Evolutionary conservation across 2,329 filamentous ascomycete species (phyloP).

Genomic region (Raffaelea deltoideospora): DNA sequence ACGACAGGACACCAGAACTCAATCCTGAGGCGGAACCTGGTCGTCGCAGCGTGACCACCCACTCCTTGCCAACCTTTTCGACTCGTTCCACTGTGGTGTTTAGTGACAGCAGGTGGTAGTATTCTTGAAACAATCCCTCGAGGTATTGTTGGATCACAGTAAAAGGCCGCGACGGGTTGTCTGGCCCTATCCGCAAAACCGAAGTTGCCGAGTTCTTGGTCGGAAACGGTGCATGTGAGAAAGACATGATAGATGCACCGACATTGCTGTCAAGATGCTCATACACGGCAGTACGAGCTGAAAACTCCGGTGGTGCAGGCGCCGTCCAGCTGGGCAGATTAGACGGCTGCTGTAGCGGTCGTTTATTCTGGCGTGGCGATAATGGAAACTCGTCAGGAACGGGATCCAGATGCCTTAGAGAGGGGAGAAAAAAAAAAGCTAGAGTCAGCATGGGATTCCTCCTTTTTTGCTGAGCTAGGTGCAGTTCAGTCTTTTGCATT

Average conservation of each 20-base stretch:
- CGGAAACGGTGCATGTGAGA: slow-evolving; percentile 2
- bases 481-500: too few relatives aligned
- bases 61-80: slow-evolving; percentile 28
- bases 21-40: slow-evolving; percentile 13
- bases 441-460: neutral
- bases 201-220: neutral
- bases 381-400: slow-evolving; percentile 17
- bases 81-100: slow-evolving; percentile 43
- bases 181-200: slow-evolving; percentile 19
- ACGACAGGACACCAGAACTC: too few relatives aligned
- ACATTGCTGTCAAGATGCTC: slow-evolving; percentile 4
- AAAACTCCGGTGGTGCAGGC: neutral
- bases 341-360: slow-evolving; percentile 1
- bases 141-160: slow-evolving; percentile 39
- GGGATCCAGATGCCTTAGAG: too few relatives aligned
- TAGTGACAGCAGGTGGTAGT: slow-evolving; percentile 21
- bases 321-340: neutral
- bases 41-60: slow-evolving; percentile 32
- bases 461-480: too few relatives aligned
- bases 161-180: slow-evolving; percentile 50
- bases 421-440: too few relatives aligned
- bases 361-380: slow-evolving; percentile 32
- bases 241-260: slow-evolving; percentile 1
- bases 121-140: slow-evolving; percentile 26
- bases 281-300: slow-evolving; percentile 2